Evolutionary conservation across 2,329 filamentous ascomycete species (phyloP), one percentile per base, ranked within the genome.

Genomic region (Fusarium sp.): DNA sequence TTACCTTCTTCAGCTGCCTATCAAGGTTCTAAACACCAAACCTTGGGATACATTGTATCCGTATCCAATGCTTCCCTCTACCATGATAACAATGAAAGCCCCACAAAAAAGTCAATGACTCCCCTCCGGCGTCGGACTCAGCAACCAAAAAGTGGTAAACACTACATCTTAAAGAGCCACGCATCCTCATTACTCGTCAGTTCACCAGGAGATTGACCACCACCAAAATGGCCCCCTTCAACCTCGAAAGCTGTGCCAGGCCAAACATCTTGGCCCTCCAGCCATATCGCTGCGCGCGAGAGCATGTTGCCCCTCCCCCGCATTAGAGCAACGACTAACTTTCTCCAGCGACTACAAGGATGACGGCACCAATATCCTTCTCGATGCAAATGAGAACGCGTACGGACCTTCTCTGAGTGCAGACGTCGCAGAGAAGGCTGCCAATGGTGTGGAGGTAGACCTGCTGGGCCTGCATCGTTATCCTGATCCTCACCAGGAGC

Each of bases 301-400:
- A 96, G 93, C 94, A 85, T 83, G 91, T 84, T 54, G 66, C 72
- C 72, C 67, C 56, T 66, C 63, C 61, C 68, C 66, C 57, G 63
- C 68, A 65, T 71, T 48, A 63, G 56, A 80, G 17, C 63, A 70
- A 73, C 44, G 62, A 69, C 56, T 47, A 51, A 57, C 77, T 57
- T 79, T 54, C 38, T 5, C 22, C 7, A 97, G 94, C 85, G 96
- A 99, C 89, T 98, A 99, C 89, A 98, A 99, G 86, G 96, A 99
- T 82, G 93, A 99, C 81, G 96, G 96, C 76, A 96, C 91, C 67
- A 98, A 98, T 80, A 91, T 98, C 79, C 92, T 99, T 59, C 93
- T 99, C 75, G 96, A 99, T 82, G 96, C 96, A 77, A 99, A 99
- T 80, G 96, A 99, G 85, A 99, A 99, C 80, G 95, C 96, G 68